A percentile compares a stretch with the other conserved stretches of the same genome.
These are phyloP conservation scores for Parastagonospora nodorum DNA, from an alignment of 2,329 filamentous ascomycete genomes.

Conservation along the genomic window DNA sequence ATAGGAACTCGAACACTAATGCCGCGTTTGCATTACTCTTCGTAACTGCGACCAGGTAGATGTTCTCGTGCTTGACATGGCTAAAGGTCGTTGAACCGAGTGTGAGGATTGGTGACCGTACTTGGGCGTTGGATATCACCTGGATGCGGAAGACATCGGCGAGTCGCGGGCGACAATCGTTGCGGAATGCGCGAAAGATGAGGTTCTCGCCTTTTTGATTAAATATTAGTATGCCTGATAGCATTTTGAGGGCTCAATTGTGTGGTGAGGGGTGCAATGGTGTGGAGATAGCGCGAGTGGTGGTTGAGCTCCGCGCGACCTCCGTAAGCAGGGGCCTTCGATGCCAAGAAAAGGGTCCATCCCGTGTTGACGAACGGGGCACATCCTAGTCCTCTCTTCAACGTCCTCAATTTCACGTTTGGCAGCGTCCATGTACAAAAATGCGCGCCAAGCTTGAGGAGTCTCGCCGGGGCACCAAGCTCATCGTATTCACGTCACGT, in stretches of 20 bases:
- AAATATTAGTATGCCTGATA: slow-evolving; percentile 96
- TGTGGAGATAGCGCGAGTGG: neutral
- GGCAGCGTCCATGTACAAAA: too few species aligned
- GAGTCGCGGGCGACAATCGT: slow-evolving; percentile 95
- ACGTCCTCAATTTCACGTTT: too few species aligned
- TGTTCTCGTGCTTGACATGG: slow-evolving; percentile 99
- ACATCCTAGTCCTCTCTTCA: too few species aligned
- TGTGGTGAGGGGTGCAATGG: neutral
- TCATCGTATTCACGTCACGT: too few species aligned
- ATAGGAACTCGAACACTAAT: slow-evolving; percentile 96
- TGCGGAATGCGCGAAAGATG: slow-evolving; percentile 98
- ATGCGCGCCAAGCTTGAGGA: too few species aligned
- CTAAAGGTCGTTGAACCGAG: slow-evolving; percentile 98
- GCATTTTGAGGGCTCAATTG: slow-evolving; percentile 63
- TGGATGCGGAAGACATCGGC: slow-evolving; percentile 99
- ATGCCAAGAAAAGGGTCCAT: too few species aligned
- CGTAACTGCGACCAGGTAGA: slow-evolving; percentile 95
- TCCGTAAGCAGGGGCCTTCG: too few species aligned
- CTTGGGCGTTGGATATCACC: slow-evolving; percentile 97
- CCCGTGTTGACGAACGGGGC: too few species aligned
- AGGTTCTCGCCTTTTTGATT: slow-evolving; percentile 99
- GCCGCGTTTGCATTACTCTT: slow-evolving; percentile 99
- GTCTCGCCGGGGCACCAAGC: too few species aligned
- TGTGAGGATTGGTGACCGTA: slow-evolving; percentile 95
- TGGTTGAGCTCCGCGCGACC: too few species aligned